A percentile compares a stretch with the other conserved stretches of the same genome.
Conservation (phyloP, 495 filamentous ascomycete genomes). For the Penicillium cosmopolitanum region DNA sequence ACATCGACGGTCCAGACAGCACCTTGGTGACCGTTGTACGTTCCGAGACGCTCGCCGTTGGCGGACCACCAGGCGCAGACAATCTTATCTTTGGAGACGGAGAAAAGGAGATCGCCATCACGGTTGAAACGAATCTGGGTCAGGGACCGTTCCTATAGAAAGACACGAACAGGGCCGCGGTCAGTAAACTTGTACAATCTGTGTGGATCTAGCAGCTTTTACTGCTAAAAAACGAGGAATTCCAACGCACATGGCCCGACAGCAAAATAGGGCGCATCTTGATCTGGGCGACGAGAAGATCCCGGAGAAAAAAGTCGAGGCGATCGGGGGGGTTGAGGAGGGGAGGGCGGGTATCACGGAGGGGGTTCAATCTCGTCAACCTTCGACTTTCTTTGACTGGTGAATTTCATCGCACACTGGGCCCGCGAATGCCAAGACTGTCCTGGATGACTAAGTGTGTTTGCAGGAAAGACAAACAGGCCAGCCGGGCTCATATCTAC, state of each 20-base stretch:
- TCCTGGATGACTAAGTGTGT: too few species aligned
- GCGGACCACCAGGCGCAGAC: conserved; percentile 93
- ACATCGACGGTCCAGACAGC: conserved; percentile 99
- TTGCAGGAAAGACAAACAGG: too few species aligned
- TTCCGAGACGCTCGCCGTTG: conserved; percentile 93
- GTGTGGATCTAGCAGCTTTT: neutral
- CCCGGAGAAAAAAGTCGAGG: conserved; percentile 19
- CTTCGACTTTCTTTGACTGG: conserved; percentile 41
- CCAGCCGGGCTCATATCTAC: conserved; percentile 39
- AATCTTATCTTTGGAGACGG: conserved; percentile 94
- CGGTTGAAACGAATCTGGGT: conserved; percentile 97
- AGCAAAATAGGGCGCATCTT: conserved; percentile 94
- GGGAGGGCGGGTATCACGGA: conserved; percentile 44
- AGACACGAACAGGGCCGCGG: conserved; percentile 18
- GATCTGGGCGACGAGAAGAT: conserved; percentile 21
- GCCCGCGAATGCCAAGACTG: conserved; percentile 43
- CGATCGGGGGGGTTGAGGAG: conserved; percentile 33
- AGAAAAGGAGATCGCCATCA: conserved; percentile 98
- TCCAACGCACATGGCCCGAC: conserved; percentile 77
- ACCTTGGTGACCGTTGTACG: conserved; percentile 95
- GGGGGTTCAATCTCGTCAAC: conserved; percentile 42
- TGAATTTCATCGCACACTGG: conserved; percentile 57
- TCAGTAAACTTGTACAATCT: conserved; percentile 22
- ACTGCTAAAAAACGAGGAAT: conserved; percentile 4
- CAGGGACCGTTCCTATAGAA: conserved; percentile 81